Conservation (phyloP, 345 rosid species). For the Firmiana major region DNA sequence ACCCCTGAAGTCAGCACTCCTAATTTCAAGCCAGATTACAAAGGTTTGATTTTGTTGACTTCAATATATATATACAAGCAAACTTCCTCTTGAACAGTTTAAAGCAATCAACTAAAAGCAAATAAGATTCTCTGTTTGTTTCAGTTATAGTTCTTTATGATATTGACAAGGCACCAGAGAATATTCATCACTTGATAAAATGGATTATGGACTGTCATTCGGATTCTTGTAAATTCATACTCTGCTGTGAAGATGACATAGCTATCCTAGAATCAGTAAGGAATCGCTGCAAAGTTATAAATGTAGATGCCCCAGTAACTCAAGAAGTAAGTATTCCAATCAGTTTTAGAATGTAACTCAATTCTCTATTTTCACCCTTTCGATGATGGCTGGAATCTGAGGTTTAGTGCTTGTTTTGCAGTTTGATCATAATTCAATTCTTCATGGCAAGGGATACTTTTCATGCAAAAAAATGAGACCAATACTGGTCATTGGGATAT, state of each 20-base stretch:
- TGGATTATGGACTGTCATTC: conserved; percentile 69
- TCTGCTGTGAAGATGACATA: conserved; percentile 60
- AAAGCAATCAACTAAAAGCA: conserved; percentile 11
- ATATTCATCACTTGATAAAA: conserved; percentile 54
- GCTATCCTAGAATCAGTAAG: conserved; percentile 46
- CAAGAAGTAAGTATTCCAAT: conserved; percentile 49
- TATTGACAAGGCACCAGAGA: conserved; percentile 52
- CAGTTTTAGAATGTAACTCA: not conserved
- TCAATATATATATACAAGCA: not conserved
- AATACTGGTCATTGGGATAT: too few relatives aligned
- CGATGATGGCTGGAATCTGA: not conserved
- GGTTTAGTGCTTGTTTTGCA: not conserved
- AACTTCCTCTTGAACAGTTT: not conserved
- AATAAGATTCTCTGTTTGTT: conserved; percentile 17
- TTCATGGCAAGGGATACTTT: too few relatives aligned
- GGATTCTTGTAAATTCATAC: conserved; percentile 52
- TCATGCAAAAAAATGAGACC: too few relatives aligned
- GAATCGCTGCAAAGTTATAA: conserved; percentile 47
- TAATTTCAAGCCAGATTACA: conserved; percentile 42
- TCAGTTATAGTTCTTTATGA: conserved; percentile 57
- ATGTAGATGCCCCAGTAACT: conserved; percentile 49
- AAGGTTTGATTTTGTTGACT: conserved; percentile 32
- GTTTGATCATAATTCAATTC: too few relatives aligned
- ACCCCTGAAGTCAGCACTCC: conserved; percentile 46
- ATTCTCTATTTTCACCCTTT: not conserved